phyloP scores from a whole-genome alignment of 257 asterid genomes.

The Ajuga chamaepitys region DNA sequence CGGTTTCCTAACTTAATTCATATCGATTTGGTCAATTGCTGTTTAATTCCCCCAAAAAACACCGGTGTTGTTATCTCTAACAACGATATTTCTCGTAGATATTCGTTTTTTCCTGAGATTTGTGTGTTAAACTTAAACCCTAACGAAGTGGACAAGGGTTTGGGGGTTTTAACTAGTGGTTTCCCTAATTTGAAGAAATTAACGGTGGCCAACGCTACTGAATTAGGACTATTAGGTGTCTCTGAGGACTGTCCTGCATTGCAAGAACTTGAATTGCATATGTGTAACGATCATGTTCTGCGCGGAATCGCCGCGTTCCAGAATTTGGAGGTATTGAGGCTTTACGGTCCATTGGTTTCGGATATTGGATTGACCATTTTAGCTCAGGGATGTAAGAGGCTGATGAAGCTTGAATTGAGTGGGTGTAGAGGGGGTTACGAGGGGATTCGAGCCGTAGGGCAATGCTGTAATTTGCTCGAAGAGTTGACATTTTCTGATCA shows the following conservation, averaged over 20 bases:
- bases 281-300: constrained; percentile 57
- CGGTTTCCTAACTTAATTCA: constrained; percentile 71
- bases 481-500: constrained; percentile 49
- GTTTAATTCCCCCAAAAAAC: constrained; percentile 33
- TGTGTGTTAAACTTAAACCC: constrained; percentile 22
- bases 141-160: constrained; percentile 51
- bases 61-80: constrained; percentile 39
- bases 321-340: constrained; percentile 55
- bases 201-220: constrained; percentile 53
- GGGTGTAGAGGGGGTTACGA: constrained; percentile 69
- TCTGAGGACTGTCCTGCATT: constrained; percentile 65
- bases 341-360: constrained; percentile 40
- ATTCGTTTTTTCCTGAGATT: constrained; percentile 34
- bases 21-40: constrained; percentile 54
- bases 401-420: constrained; percentile 63
- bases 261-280: constrained; percentile 60
- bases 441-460: constrained; percentile 64
- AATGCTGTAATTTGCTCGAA: constrained; percentile 66
- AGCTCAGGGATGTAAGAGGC: constrained; percentile 70
- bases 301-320: constrained; percentile 64
- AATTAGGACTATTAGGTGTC: constrained; percentile 54
- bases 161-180: constrained; percentile 41
- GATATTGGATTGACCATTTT: constrained; percentile 67
- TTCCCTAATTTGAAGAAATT: constrained; percentile 55
- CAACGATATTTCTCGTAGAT: constrained; percentile 33